phyloP scores from a whole-genome alignment of 1,139 yeast species.

The Yamadazyma atlantica region DNA sequence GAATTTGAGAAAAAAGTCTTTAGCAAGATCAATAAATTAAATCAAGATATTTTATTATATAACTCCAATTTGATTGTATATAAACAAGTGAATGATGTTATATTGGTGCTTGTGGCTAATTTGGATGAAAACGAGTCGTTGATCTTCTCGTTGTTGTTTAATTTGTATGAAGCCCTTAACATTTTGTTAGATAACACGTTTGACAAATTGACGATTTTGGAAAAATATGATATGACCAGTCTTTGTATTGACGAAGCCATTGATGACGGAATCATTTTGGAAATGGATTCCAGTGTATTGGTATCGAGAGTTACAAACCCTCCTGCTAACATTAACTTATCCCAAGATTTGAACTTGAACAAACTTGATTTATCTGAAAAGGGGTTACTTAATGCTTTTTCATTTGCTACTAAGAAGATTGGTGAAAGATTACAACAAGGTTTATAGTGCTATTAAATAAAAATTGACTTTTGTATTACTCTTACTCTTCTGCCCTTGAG shows the following conservation, averaged over 20 bases:
- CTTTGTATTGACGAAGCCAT: conserved; percentile 89
- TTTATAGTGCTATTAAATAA: conserved; percentile 25
- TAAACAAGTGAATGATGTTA: conserved; percentile 77
- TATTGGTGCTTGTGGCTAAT: conserved; percentile 70
- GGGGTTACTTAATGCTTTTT: conserved; percentile 85
- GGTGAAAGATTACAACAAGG: conserved; percentile 87
- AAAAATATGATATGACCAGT: conserved; percentile 81
- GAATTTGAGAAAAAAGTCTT: conserved; percentile 75
- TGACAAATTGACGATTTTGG: conserved; percentile 77
- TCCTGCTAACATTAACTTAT: conserved; percentile 40
- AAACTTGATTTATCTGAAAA: conserved; percentile 82
- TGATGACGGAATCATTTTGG: conserved; percentile 89
- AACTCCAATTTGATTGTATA: conserved; percentile 80
- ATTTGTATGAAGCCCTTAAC: conserved; percentile 78
- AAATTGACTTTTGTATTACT: neutral
- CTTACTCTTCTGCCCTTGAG: too few species aligned
- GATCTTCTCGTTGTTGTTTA: conserved; percentile 74
- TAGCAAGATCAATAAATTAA: conserved; percentile 73
- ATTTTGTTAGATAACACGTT: conserved; percentile 71
- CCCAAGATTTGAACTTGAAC: conserved; percentile 51
- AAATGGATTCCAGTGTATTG: conserved; percentile 83
- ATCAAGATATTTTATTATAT: conserved; percentile 76
- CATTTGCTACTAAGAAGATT: conserved; percentile 82
- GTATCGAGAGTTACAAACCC: conserved; percentile 87
- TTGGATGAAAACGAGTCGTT: conserved; percentile 84